phyloP scores from a whole-genome alignment of 1,284 basidiomycete genomes.

The Cutaneotrichosporon cutaneum region DNA sequence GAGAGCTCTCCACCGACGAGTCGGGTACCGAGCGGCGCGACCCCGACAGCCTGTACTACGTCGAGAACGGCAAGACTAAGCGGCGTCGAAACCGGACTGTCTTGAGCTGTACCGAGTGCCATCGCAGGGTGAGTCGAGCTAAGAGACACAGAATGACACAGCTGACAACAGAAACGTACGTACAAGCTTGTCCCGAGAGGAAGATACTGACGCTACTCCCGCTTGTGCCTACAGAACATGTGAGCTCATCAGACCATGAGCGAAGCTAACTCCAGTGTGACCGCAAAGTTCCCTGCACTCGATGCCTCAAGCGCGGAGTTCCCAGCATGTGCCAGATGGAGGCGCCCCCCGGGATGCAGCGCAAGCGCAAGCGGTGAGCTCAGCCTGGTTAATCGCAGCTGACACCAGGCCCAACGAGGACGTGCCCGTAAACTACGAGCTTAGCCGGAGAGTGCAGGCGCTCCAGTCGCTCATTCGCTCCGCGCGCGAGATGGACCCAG shows the following conservation, averaged over 20 bases:
- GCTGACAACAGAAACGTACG: conserved; percentile 40
- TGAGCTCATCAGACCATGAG: conserved; percentile 26
- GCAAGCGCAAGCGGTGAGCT: conserved; percentile 44
- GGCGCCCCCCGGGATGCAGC: conserved; percentile 35
- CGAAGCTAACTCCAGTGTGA: conserved; percentile 41
- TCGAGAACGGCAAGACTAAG: conserved; percentile 36
- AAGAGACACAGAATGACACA: not conserved
- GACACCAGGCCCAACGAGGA: conserved; percentile 25
- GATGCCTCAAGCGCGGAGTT: conserved; percentile 50
- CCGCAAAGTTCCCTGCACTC: conserved; percentile 49
- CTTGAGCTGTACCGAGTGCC: conserved; percentile 51
- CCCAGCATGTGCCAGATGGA: conserved; percentile 51
- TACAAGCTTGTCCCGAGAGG: not conserved
- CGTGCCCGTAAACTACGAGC: conserved; percentile 43
- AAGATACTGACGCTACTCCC: conserved; percentile 16
- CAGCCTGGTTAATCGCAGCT: not conserved
- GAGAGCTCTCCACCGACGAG: not conserved
- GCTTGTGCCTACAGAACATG: conserved; percentile 35
- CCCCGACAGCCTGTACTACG: conserved; percentile 20
- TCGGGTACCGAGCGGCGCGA: conserved; percentile 19
- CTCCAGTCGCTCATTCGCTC: conserved; percentile 48
- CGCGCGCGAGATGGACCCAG: conserved; percentile 39
- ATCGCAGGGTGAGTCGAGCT: conserved; percentile 42
- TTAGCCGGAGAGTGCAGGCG: conserved; percentile 42
- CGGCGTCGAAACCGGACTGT: conserved; percentile 46